phyloP scores from a whole-genome alignment of 257 asterid genomes.

The Fraxinus quadrangulata region DNA sequence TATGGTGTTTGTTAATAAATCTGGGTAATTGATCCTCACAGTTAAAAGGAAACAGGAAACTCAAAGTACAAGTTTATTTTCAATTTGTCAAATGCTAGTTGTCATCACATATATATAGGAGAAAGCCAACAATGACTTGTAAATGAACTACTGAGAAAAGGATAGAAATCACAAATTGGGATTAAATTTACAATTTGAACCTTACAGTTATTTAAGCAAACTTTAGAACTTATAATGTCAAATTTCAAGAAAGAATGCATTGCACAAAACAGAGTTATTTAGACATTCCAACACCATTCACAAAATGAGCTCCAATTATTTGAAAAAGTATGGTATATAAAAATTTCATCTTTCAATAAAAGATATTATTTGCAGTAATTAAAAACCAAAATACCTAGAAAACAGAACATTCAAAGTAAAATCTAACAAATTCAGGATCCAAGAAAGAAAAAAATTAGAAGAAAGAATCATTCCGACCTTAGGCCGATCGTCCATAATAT shows the following conservation, averaged over 20 bases:
- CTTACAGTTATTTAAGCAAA: background rate
- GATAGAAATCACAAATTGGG: background rate
- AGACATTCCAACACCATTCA: background rate
- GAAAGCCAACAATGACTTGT: background rate
- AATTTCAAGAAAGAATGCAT: background rate
- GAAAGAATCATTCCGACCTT: constrained; percentile 45
- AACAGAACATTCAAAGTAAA: constrained; percentile 11
- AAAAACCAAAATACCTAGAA: constrained; percentile 6
- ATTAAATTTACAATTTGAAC: background rate
- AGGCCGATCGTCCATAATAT: constrained; percentile 55
- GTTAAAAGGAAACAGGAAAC: background rate
- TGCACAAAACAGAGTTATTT: background rate
- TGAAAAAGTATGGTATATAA: background rate
- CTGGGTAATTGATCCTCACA: background rate
- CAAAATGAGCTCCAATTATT: background rate
- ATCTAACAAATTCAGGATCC: background rate
- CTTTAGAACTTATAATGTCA: background rate
- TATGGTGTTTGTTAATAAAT: background rate
- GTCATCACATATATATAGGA: background rate
- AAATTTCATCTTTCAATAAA: background rate
- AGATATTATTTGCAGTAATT: background rate
- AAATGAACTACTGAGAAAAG: background rate
- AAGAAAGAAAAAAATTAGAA: background rate
- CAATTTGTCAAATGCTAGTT: background rate
- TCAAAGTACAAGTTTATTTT: background rate